Evolutionary conservation across 495 filamentous ascomycete species (phyloP), one percentile per base, ranked within the genome.

Genomic region (Tuber borchii): DNA sequence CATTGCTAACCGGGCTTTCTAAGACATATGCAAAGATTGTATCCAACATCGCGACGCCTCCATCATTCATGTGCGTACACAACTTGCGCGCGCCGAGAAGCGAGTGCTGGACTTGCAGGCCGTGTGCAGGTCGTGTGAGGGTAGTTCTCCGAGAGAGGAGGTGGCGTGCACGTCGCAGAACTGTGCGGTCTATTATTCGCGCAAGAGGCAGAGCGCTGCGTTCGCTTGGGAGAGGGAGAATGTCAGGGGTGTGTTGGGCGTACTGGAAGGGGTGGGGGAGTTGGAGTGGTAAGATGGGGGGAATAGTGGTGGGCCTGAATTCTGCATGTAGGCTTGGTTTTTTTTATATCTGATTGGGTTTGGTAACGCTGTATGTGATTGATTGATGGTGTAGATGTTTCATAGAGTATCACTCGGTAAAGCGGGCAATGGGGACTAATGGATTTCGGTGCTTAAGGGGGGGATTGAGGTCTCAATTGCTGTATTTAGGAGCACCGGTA

Each of bases 101-200:
- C 88, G 87, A 73, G 87, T 88, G 31, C 82, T 84, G 73, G 89
- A 94, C 79, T 84, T 97, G n/a, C 85, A 91, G 46, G 87, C 86
- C 74, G 86, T 97, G 73, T 99, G 95, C 84, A 90, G 91, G 78
- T 93, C 90, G 79, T 99, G 95, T 80, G 90, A 91, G 43, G 90
- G 89, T 12, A 82, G 93, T 61, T 84, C 92, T 22, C 91, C 89
- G 79, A 85, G 88, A 7, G 93, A 97, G 69, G 89, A 92, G 44
- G 90, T 97, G 48, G 88, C 83, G 48, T 99, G 95, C 83, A 93
- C 97, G 81, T 97, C 92, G 78, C 88, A 90, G 83, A 95, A 97
- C 84, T 99, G 95, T 83, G 92, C 94, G 0, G 92, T 97, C 4
- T 97, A 95, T 80, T 99, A 97, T 83, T 91, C 91, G 2, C 85